These are phyloP conservation scores for Penicillium sp. DNA, from an alignment of 2,329 filamentous ascomycete genomes.

Conservation along the genomic window DNA sequence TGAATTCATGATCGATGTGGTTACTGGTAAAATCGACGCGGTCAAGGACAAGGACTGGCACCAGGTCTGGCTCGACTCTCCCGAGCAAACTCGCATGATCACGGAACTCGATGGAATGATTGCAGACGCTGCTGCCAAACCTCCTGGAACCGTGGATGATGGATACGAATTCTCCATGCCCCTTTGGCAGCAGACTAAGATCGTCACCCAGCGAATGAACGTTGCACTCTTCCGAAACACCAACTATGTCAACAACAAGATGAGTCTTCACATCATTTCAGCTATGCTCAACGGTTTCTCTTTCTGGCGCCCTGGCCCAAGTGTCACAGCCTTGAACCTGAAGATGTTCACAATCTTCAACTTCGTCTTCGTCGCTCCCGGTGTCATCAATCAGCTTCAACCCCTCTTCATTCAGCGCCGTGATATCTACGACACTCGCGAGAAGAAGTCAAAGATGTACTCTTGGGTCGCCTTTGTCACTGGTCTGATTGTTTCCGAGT, in stretches of 20 bases:
- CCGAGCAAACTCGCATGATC: constrained; percentile 7
- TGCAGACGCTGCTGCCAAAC: constrained; percentile 1
- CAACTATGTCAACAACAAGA: constrained; percentile 12
- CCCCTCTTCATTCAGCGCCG: constrained; percentile 10
- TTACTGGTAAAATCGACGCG: constrained; percentile 56
- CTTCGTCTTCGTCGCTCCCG: constrained; percentile 12
- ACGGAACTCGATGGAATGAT: constrained; percentile 5
- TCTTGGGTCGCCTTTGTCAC: constrained; percentile 10
- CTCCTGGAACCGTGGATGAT: constrained; percentile 9
- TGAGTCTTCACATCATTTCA: constrained; percentile 9
- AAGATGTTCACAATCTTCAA: constrained; percentile 14
- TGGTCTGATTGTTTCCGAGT: constrained; percentile 8
- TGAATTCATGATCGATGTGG: constrained; percentile 33
- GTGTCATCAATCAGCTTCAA: constrained; percentile 12
- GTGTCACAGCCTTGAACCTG: constrained; percentile 3
- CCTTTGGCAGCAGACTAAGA: constrained; percentile 11
- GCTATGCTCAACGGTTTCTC: constrained; percentile 8
- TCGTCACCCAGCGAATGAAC: constrained; percentile 8
- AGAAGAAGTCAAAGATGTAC: constrained; percentile 13
- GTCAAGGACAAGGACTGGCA: constrained; percentile 15
- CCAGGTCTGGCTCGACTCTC: constrained; percentile 10
- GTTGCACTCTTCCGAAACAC: constrained; percentile 10
- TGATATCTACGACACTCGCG: constrained; percentile 10
- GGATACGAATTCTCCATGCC: constrained; percentile 11
- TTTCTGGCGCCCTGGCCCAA: constrained; percentile 9